Percentiles rank a stretch among this genome's conserved stretches.
phyloP scores from a whole-genome alignment of 257 asterid species.

The Solanum virginianum region DNA sequence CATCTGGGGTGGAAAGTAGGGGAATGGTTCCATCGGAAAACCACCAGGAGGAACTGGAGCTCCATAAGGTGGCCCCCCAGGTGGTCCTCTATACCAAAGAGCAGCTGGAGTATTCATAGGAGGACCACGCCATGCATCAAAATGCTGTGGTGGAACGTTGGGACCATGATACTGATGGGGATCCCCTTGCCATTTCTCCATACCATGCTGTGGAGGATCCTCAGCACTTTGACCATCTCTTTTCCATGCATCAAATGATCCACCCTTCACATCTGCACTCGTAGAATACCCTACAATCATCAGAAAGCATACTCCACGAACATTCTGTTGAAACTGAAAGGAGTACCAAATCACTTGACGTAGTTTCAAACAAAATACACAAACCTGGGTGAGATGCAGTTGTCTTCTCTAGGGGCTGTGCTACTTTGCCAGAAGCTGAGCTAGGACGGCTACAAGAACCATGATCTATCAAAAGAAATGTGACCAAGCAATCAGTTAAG shows the following conservation, averaged over 20 bases:
- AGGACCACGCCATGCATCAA: slow-evolving; percentile 82
- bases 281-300: background rate
- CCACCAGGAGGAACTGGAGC: slow-evolving; percentile 67
- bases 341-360: background rate
- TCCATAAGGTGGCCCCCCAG: slow-evolving; percentile 69
- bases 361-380: slow-evolving; percentile 10
- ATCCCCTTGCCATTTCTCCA: slow-evolving; percentile 75
- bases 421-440: slow-evolving; percentile 55
- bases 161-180: slow-evolving; percentile 51
- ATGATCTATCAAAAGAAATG: slow-evolving; percentile 37
- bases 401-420: slow-evolving; percentile 27
- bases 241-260: slow-evolving; percentile 44
- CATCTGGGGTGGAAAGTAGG: slow-evolving; percentile 67
- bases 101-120: slow-evolving; percentile 62
- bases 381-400: slow-evolving; percentile 42
- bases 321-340: background rate
- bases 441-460: slow-evolving; percentile 43
- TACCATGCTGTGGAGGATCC: slow-evolving; percentile 38
- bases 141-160: slow-evolving; percentile 53
- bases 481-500: background rate
- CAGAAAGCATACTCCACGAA: background rate
- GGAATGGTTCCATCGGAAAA: slow-evolving; percentile 66
- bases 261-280: slow-evolving; percentile 44
- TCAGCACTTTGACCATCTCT: slow-evolving; percentile 38
- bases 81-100: slow-evolving; percentile 81